A percentile compares a stretch with the other conserved stretches of the same genome.
Evolutionary conservation across 2,329 filamentous ascomycete genomes (phyloP).

Genomic region (Dendryphion nanum): DNA sequence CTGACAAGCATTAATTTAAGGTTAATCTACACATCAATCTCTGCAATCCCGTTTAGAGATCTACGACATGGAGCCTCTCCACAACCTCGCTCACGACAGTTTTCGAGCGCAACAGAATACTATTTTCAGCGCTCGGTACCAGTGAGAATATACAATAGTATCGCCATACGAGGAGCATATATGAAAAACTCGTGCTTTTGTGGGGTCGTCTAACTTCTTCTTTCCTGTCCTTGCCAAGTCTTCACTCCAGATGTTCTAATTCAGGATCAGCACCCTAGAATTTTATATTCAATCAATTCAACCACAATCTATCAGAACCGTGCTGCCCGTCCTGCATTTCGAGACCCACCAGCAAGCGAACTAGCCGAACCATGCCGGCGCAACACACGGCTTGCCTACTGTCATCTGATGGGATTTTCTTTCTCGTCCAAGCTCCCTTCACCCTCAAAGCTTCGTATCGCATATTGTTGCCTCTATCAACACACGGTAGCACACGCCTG

Average conservation of each 20-base stretch:
- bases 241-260: slow-evolving; percentile 29
- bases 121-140: slow-evolving; percentile 31
- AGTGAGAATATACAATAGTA: slow-evolving; percentile 16
- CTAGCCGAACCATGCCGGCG: slow-evolving; percentile 7
- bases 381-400: slow-evolving; percentile 6
- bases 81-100: slow-evolving; percentile 14
- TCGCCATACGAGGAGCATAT: slow-evolving; percentile 25
- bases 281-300: slow-evolving; percentile 31
- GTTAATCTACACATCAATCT: slow-evolving; percentile 40
- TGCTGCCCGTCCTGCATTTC: slow-evolving; percentile 15
- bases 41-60: slow-evolving; percentile 32
- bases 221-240: slow-evolving; percentile 11
- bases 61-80: slow-evolving; percentile 27
- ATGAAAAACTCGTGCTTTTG: slow-evolving; percentile 21
- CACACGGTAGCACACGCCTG: not conserved
- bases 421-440: slow-evolving; percentile 1
- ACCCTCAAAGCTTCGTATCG: slow-evolving; percentile 10
- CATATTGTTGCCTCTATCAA: slow-evolving; percentile 7
- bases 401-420: slow-evolving; percentile 2
- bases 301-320: slow-evolving; percentile 24
- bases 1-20: slow-evolving; percentile 42
- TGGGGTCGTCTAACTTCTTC: slow-evolving; percentile 13
- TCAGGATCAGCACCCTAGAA: slow-evolving; percentile 23
- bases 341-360: slow-evolving; percentile 13
- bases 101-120: slow-evolving; percentile 11